Conservation (phyloP, 140 eudicot genomes). For the Cichorium intybus region DNA sequence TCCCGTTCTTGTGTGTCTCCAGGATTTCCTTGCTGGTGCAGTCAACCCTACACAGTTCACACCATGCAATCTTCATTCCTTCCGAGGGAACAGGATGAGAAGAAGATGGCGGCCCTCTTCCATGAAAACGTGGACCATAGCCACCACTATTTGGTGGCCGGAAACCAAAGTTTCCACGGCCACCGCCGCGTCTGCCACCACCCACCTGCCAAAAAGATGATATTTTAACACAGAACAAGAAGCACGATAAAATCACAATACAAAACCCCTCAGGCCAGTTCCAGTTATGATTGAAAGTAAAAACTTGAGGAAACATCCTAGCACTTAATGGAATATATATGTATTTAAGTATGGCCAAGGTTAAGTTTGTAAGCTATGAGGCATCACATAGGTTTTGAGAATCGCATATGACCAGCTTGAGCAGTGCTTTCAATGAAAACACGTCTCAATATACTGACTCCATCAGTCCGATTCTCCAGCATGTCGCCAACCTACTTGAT, state of each 20-base stretch:
- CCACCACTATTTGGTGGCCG: conserved; percentile 12
- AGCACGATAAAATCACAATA: background rate
- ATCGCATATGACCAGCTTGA: conserved; percentile 26
- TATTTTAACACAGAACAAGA: conserved; percentile 9
- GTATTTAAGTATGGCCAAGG: background rate
- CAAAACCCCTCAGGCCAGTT: too few species aligned
- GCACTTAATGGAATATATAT: background rate
- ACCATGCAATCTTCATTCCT: conserved; percentile 31
- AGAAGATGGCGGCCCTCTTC: conserved; percentile 43
- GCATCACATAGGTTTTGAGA: conserved; percentile 45
- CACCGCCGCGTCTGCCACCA: conserved; percentile 39
- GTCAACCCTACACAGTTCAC: conserved; percentile 60
- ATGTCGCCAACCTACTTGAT: conserved; percentile 41
- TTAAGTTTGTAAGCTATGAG: background rate
- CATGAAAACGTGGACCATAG: conserved; percentile 27
- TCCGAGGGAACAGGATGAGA: conserved; percentile 29
- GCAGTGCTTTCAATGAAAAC: conserved; percentile 38
- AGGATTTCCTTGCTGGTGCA: conserved; percentile 54
- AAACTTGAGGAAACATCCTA: background rate
- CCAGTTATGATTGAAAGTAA: background rate
- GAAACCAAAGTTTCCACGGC: conserved; percentile 35
- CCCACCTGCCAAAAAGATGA: conserved; percentile 36
- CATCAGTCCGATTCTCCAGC: conserved; percentile 27
- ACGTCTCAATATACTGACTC: conserved; percentile 21
- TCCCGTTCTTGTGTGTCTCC: conserved; percentile 57